These are phyloP conservation scores for Colletotrichum coccodes DNA, from an alignment of 2,329 filamentous ascomycete genomes.

Conservation along the genomic window DNA sequence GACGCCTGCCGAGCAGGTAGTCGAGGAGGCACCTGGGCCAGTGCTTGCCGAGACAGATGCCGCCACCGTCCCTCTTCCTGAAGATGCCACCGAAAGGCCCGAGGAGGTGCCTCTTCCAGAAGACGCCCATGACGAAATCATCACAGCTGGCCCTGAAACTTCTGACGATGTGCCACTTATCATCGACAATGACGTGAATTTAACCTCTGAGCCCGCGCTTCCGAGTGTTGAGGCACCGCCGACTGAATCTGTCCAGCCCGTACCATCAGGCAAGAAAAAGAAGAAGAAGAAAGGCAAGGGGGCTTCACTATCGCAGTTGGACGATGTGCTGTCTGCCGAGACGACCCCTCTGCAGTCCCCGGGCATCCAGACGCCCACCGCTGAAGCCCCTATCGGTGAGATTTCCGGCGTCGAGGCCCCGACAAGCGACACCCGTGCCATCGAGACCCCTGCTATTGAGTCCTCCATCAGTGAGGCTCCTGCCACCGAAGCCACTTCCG, in stretches of 20 bases:
- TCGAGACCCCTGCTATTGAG: not conserved
- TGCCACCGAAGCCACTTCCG: not conserved
- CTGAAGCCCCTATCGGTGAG: not conserved
- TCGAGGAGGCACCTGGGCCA: not conserved
- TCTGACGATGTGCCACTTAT: not conserved
- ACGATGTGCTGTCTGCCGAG: conserved; percentile 1
- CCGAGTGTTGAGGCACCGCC: not conserved
- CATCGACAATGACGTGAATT: not conserved
- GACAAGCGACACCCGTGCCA: not conserved
- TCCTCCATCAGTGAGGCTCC: not conserved
- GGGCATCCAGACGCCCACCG: not conserved
- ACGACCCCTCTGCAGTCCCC: conserved; percentile 7
- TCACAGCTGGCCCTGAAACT: not conserved
- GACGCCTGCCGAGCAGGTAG: not conserved
- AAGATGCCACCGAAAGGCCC: not conserved
- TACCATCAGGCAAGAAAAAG: conserved; percentile 36
- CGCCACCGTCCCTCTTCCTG: not conserved
- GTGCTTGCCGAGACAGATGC: not conserved
- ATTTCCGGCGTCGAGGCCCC: not conserved
- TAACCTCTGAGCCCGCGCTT: not conserved
- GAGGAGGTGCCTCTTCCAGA: not conserved
- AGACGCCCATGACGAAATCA: not conserved
- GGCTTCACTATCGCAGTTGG: conserved; percentile 1
- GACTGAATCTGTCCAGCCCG: conserved; percentile 20
- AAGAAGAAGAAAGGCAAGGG: conserved; percentile 36